phyloP scores from a whole-genome alignment of 208 protist species.

The Wallacemonas collosoma region DNA sequence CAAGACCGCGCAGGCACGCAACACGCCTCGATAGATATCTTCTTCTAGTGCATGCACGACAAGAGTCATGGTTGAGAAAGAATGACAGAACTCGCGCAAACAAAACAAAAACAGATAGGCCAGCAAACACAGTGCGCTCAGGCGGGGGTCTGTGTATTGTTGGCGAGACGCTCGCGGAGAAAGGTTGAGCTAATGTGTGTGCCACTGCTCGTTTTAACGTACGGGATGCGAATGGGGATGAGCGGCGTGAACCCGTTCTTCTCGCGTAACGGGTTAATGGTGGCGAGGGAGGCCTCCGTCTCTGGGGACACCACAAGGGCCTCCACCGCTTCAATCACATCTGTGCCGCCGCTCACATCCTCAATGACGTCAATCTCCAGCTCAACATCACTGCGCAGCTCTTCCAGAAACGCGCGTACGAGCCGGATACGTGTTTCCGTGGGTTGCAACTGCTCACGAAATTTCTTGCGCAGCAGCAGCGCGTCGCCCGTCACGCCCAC shows the following conservation, averaged over 20 bases:
- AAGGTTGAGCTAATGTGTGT: constrained; percentile 72
- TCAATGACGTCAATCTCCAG: constrained; percentile 64
- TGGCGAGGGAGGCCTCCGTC: constrained; percentile 48
- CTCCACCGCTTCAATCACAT: constrained; percentile 59
- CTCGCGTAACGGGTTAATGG: constrained; percentile 70
- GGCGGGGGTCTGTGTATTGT: neutral
- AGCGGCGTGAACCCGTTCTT: constrained; percentile 55
- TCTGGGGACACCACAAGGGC: constrained; percentile 84
- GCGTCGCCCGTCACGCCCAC: constrained; percentile 68
- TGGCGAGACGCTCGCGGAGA: constrained; percentile 31
- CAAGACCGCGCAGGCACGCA: too few relatives aligned
- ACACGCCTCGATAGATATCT: too few relatives aligned
- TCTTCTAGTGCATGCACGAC: too few relatives aligned
- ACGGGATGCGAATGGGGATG: constrained; percentile 57
- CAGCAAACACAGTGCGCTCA: neutral
- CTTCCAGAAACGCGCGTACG: constrained; percentile 53
- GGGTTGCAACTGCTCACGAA: constrained; percentile 64
- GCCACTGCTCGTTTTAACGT: constrained; percentile 44
- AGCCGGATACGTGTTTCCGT: constrained; percentile 53
- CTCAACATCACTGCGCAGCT: constrained; percentile 59
- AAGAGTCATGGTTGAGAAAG: too few relatives aligned
- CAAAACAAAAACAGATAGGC: constrained; percentile 16
- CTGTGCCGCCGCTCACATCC: constrained; percentile 73
- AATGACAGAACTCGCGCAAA: too few relatives aligned
- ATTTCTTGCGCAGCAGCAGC: constrained; percentile 72